phyloP scores from a whole-genome alignment of 2,329 filamentous ascomycete species.

The Clarireedia monteithiana region DNA sequence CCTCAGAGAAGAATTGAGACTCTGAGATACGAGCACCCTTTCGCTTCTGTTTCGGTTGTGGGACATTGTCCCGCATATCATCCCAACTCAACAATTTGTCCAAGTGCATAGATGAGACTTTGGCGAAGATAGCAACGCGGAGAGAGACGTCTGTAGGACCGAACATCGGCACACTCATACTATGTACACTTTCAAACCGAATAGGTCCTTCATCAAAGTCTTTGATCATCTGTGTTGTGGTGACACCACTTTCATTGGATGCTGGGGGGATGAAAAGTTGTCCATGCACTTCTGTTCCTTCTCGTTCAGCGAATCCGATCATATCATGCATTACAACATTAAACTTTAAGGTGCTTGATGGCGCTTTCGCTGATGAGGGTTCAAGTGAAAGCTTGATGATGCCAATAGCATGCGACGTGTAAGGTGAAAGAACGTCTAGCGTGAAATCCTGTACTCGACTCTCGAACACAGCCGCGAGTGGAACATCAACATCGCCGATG shows the following conservation, averaged over 20 bases:
- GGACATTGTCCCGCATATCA: slow-evolving; percentile 80
- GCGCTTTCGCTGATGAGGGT: slow-evolving; percentile 86
- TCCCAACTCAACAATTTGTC: slow-evolving; percentile 98
- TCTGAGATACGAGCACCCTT: slow-evolving; percentile 68
- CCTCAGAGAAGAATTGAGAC: slow-evolving; percentile 86
- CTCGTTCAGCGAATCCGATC: slow-evolving; percentile 86
- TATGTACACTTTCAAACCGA: slow-evolving; percentile 95
- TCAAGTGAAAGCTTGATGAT: slow-evolving; percentile 88
- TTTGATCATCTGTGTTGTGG: slow-evolving; percentile 88
- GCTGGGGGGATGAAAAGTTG: slow-evolving; percentile 93
- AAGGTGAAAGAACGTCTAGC: slow-evolving; percentile 84
- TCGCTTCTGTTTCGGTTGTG: slow-evolving; percentile 46
- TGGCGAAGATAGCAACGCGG: slow-evolving; percentile 84
- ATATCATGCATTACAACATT: slow-evolving; percentile 98
- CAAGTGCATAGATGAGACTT: slow-evolving; percentile 85
- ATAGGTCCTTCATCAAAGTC: slow-evolving; percentile 91
- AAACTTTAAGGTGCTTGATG: slow-evolving; percentile 89
- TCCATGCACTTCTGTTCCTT: slow-evolving; percentile 91
- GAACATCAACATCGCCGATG: slow-evolving; percentile 87
- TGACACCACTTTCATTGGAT: slow-evolving; percentile 83
- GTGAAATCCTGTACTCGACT: slow-evolving; percentile 90
- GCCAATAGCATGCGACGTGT: slow-evolving; percentile 83
- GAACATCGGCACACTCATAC: slow-evolving; percentile 85
- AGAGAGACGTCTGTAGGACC: slow-evolving; percentile 68
- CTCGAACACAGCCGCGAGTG: slow-evolving; percentile 87